These are phyloP conservation scores for Xylaria venustula DNA, from an alignment of 495 filamentous ascomycete species.

Conservation along the genomic window DNA sequence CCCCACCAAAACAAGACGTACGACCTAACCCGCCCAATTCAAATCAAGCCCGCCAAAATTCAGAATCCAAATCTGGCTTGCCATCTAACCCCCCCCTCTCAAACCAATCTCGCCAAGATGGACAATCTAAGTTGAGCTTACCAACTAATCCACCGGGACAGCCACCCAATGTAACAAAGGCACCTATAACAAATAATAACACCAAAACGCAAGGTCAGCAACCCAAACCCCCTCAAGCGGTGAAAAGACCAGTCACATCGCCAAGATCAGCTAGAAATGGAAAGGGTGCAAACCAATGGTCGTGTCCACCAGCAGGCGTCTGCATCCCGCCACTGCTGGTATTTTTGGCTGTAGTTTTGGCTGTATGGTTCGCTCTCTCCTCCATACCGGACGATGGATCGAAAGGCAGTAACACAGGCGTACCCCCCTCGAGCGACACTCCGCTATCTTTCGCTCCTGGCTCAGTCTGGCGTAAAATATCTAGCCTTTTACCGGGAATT, in stretches of 20 bases:
- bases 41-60: too few relatives aligned
- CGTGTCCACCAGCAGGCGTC: neutral
- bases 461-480: slow-evolving; percentile 6
- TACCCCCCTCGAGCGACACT: neutral
- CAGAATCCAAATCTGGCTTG: too few relatives aligned
- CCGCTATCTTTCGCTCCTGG: neutral
- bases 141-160: too few relatives aligned
- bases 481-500: slow-evolving; percentile 15
- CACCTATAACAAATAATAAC: neutral
- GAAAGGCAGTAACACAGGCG: neutral
- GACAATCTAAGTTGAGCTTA: neutral
- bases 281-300: neutral
- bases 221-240: neutral
- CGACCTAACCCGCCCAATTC: too few relatives aligned
- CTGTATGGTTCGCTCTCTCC: neutral
- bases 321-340: neutral
- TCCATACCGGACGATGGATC: neutral
- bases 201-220: neutral
- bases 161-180: neutral
- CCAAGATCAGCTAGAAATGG: neutral
- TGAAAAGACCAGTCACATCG: neutral
- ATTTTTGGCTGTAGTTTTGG: neutral
- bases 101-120: too few relatives aligned
- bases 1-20: too few relatives aligned
- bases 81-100: too few relatives aligned